Conservation (phyloP, 192 early-diverging fungal species). For the Backusella psychrophila region DNA sequence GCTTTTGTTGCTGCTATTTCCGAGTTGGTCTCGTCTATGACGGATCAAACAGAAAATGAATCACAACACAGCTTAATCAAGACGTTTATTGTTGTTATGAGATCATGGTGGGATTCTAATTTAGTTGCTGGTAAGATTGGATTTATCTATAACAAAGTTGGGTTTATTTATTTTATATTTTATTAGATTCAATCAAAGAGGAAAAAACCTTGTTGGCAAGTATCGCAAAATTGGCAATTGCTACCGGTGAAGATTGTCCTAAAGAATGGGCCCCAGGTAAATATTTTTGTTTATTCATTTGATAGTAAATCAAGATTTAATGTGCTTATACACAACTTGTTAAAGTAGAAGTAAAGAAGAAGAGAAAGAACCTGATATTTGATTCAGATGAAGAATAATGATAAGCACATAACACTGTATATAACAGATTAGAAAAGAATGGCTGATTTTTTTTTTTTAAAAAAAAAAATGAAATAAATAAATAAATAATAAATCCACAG, state of each 20-base stretch:
- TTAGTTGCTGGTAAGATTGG: background rate
- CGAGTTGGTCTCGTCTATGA: background rate
- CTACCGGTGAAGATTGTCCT: conserved; percentile 2
- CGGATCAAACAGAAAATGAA: background rate
- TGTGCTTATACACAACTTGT: background rate
- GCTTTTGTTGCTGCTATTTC: background rate
- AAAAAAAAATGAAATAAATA: too few relatives aligned
- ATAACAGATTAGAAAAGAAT: background rate
- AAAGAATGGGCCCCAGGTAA: conserved; percentile 19
- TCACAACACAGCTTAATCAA: background rate
- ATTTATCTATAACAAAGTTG: background rate
- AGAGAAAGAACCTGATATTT: background rate
- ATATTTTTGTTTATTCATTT: background rate
- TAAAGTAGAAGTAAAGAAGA: background rate
- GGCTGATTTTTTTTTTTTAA: too few relatives aligned
- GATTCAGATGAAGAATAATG: background rate
- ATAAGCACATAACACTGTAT: background rate
- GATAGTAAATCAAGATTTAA: background rate
- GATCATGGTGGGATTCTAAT: conserved; percentile 3
- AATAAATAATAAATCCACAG: background rate
- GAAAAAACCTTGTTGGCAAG: background rate
- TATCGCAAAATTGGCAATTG: background rate
- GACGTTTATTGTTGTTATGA: background rate
- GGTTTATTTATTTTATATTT: background rate
- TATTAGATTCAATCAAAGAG: conserved; percentile 7